A percentile compares a stretch with the other conserved stretches of the same genome.
Conservation (phyloP, 306 rosid genomes). For the Quercus variabilis region DNA sequence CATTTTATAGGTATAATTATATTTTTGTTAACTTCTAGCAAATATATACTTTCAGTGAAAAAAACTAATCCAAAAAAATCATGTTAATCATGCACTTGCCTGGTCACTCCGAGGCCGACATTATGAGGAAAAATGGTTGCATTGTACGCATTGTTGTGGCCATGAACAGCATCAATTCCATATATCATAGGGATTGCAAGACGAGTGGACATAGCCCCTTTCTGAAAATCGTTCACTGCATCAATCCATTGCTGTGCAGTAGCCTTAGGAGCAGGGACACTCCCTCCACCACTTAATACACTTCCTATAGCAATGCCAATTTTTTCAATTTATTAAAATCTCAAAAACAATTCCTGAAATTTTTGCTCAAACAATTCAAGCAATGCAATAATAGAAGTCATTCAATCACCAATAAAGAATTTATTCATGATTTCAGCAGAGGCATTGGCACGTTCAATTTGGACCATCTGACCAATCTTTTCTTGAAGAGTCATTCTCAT, state of each 20-base stretch:
- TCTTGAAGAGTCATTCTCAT: slow-evolving; percentile 17
- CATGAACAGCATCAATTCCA: slow-evolving; percentile 19
- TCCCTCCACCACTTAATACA: slow-evolving; percentile 13
- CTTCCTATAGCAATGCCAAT: slow-evolving; percentile 4
- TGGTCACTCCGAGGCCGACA: slow-evolving; percentile 15
- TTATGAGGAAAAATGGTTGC: slow-evolving; percentile 22
- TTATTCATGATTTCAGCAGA: not conserved
- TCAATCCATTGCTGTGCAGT: not conserved
- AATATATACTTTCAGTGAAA: not conserved
- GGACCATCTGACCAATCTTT: slow-evolving; percentile 25
- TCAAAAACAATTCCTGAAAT: not conserved
- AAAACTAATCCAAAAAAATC: not conserved
- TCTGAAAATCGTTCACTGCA: not conserved
- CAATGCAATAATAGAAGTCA: no score
- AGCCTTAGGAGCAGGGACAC: not conserved
- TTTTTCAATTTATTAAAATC: no score
- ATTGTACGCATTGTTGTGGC: slow-evolving; percentile 8
- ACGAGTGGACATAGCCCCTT: not conserved
- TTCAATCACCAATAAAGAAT: not conserved
- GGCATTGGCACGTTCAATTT: slow-evolving; percentile 11
- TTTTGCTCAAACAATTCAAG: not conserved
- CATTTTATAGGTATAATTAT: no score
- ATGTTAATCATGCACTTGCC: not conserved
- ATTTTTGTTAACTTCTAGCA: not conserved
- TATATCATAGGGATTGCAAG: slow-evolving; percentile 15